Evolutionary conservation across 768 basidiomycete species (phyloP), one percentile per base, ranked within the genome.

Genomic region (Collybia nuda): DNA sequence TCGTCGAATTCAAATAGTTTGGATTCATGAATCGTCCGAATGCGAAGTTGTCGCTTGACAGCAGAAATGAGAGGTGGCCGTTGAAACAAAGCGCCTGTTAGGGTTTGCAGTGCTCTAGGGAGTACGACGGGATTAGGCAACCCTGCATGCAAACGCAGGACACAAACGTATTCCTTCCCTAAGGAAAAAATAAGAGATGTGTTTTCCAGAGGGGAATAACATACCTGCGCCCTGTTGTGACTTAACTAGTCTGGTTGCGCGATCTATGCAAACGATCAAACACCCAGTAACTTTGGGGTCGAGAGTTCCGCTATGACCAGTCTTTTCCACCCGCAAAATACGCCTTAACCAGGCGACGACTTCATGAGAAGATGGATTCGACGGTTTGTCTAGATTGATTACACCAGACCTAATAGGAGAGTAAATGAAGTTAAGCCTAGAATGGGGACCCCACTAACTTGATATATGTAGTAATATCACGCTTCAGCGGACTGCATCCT

Each of bases 271-370:
- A 37, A 99, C 97, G 63, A 98, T 98, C 58, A 99, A 68, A 71
- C 97, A 99, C 12, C 97, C 97, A 45, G 97, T 99, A 58, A 99
- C 97, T 70, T 99, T 99, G 42, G 97, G 97, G 68, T 99, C 97
- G 41, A 99, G 81, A 39, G 97, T 99, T 57, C 97, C 97, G 52
- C 94, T 97, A 73, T 99, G 97, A 37, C 97, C 97, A 0, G 97
- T 99, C 74, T 99, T 98, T 70, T 98, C 97, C 21, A 90, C 93
- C 18, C 95, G 86, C 47, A 99, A 70, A 56, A 99, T 99, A n/a
- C 97, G 84, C 60, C 95, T 82, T 55, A 99, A 73, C 97, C 97
- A 99, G 14, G 97, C 97, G 57, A 99, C 97, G 47, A 99, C 97
- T 77, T 99, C 97, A 70, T 99, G 97, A 4, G 95, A 96, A 15